Conservation (phyloP, 176 grass and related monocot genomes). For the Rhipidocladum racemiflorum region DNA sequence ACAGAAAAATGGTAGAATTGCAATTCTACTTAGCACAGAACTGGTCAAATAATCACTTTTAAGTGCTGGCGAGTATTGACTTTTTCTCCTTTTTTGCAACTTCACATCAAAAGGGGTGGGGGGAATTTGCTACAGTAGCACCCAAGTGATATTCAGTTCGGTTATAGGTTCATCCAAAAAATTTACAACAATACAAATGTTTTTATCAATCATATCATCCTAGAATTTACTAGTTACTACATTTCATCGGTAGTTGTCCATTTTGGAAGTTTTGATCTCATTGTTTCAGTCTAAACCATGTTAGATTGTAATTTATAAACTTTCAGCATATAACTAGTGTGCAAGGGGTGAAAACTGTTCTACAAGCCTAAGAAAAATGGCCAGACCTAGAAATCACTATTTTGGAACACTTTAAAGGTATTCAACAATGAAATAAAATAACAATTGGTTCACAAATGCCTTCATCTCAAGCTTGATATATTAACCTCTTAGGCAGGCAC, state of each 20-base stretch:
- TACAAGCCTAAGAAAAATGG: background rate
- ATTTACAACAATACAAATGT: background rate
- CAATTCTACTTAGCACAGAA: background rate
- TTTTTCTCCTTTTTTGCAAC: background rate
- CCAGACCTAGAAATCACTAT: constrained; percentile 2
- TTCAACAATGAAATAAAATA: background rate
- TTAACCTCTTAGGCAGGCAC: constrained; percentile 12
- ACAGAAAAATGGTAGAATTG: background rate
- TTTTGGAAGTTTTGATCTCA: background rate
- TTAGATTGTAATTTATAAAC: background rate
- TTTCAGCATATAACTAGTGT: background rate
- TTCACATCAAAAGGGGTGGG: background rate
- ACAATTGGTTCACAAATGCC: constrained; percentile 16
- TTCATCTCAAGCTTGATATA: background rate
- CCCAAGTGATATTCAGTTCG: background rate
- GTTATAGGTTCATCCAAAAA: background rate
- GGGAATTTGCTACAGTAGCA: background rate
- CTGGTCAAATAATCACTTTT: background rate
- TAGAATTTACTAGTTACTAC: background rate
- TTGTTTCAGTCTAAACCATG: constrained; percentile 6
- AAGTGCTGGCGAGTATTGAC: background rate
- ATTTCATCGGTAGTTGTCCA: background rate
- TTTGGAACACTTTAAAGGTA: background rate
- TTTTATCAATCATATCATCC: background rate
- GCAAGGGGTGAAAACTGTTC: background rate